Percentiles rank a stretch among this genome's conserved stretches.
phyloP scores from a whole-genome alignment of 1,139 yeast genomes.

The Magnusiomyces paraingens region DNA sequence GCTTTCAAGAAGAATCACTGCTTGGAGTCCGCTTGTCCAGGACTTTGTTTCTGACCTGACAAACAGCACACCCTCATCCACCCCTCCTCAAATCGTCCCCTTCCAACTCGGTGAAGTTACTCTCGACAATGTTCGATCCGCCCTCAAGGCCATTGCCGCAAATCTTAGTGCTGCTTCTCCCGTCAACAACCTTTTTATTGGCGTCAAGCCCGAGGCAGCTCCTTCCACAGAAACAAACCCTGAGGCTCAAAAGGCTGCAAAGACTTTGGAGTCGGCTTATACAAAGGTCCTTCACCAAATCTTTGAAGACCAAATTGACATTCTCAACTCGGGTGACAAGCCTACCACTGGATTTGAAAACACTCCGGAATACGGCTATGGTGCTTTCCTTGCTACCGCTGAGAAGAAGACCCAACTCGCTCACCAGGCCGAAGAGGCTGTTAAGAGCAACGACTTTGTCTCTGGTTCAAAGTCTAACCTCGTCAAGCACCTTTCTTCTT shows the following conservation, averaged over 20 bases:
- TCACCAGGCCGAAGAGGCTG: conserved; percentile 42
- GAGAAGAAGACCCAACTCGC: conserved; percentile 41
- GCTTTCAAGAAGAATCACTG: conserved; percentile 41
- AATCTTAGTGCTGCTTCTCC: conserved; percentile 53
- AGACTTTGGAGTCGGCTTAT: conserved; percentile 68
- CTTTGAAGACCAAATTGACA: conserved; percentile 45
- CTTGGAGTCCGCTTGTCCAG: conserved; percentile 62
- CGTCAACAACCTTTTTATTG: conserved; percentile 57
- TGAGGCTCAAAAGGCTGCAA: conserved; percentile 42
- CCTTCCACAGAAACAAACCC: conserved; percentile 17
- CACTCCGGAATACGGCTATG: conserved; percentile 81
- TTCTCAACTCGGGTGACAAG: conserved; percentile 52
- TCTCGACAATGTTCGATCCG: conserved; percentile 39
- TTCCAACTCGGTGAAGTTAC: conserved; percentile 51
- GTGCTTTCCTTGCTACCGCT: conserved; percentile 57
- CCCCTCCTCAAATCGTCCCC: conserved; percentile 47
- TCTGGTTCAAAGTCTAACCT: conserved; percentile 44
- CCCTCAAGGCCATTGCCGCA: conserved; percentile 45
- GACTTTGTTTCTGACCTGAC: conserved; percentile 60
- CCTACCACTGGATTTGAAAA: conserved; percentile 39
- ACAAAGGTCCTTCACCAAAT: conserved; percentile 67
- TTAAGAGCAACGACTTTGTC: conserved; percentile 46
- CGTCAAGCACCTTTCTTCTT: conserved; percentile 55
- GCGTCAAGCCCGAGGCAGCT: conserved; percentile 32
- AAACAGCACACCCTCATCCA: conserved; percentile 38